Conservation (phyloP, 495 filamentous ascomycete genomes). For the Hypoxylon subgilvum region DNA sequence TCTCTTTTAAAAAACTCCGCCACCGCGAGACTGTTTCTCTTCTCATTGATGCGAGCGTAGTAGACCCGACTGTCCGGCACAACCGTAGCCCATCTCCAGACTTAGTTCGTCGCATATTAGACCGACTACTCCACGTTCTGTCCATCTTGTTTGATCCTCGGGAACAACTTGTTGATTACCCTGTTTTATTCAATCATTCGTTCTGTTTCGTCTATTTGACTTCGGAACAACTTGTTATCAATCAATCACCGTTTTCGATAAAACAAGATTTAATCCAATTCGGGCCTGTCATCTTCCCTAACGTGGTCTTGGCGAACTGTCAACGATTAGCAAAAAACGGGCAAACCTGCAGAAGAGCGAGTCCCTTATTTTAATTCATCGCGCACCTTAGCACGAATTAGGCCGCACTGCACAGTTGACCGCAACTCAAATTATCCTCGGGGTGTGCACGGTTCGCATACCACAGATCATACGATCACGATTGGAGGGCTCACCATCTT, state of each 20-base stretch:
- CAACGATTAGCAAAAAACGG: slow-evolving; percentile 4
- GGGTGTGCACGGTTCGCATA: slow-evolving; percentile 27
- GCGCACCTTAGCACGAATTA: not conserved
- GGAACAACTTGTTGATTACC: slow-evolving; percentile 49
- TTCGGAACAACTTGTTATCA: slow-evolving; percentile 11
- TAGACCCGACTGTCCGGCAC: slow-evolving; percentile 46
- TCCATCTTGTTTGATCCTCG: slow-evolving; percentile 29
- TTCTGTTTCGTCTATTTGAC: slow-evolving; percentile 30
- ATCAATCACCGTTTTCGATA: slow-evolving; percentile 35
- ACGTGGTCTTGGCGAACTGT: slow-evolving; percentile 27
- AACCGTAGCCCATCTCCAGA: slow-evolving; percentile 39
- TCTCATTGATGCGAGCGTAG: slow-evolving; percentile 38
- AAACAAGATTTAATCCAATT: slow-evolving; percentile 48
- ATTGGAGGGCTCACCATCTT: slow-evolving; percentile 18
- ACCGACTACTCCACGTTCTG: slow-evolving; percentile 13
- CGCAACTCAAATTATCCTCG: not conserved
- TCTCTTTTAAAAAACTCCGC: slow-evolving; percentile 30
- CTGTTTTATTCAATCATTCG: too few relatives aligned
- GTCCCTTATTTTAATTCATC: slow-evolving; percentile 8
- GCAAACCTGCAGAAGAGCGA: slow-evolving; percentile 19
- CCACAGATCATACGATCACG: slow-evolving; percentile 13
- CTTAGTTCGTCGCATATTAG: slow-evolving; percentile 28
- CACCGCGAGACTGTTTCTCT: slow-evolving; percentile 37
- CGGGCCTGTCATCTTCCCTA: slow-evolving; percentile 46
- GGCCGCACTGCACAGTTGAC: slow-evolving; percentile 20